Evolutionary conservation across 345 rosid species (phyloP).

Genomic region (Triadica sebifera): DNA sequence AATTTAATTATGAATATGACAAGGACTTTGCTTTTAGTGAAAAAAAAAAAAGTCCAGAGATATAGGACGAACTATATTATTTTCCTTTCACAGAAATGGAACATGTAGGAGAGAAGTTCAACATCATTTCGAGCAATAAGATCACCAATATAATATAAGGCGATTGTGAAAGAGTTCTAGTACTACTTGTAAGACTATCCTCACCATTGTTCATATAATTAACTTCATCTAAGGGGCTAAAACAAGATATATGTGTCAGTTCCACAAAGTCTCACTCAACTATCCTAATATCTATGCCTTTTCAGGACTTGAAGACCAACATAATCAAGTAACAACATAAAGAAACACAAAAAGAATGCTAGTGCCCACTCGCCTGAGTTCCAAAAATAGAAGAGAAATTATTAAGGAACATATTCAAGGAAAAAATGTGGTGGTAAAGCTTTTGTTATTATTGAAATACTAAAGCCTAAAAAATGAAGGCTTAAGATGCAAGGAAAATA

Average conservation of each 20-base stretch:
- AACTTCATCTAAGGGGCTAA: neutral
- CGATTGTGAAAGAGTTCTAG: neutral
- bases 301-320: neutral
- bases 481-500: neutral
- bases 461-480: neutral
- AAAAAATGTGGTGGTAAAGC: neutral
- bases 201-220: neutral
- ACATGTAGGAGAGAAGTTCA: neutral
- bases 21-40: neutral
- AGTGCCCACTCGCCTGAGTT: neutral
- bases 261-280: neutral
- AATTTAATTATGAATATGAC: neutral
- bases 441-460: neutral
- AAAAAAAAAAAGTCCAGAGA: neutral
- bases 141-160: neutral
- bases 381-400: neutral
- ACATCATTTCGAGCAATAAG: neutral
- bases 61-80: neutral
- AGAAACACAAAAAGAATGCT: neutral
- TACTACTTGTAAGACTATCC: neutral
- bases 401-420: neutral
- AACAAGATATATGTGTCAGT: neutral
- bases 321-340: neutral
- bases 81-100: neutral
- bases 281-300: neutral